These are phyloP conservation scores for Lactarius indigo DNA, from an alignment of 768 basidiomycete species.

Conservation along the genomic window DNA sequence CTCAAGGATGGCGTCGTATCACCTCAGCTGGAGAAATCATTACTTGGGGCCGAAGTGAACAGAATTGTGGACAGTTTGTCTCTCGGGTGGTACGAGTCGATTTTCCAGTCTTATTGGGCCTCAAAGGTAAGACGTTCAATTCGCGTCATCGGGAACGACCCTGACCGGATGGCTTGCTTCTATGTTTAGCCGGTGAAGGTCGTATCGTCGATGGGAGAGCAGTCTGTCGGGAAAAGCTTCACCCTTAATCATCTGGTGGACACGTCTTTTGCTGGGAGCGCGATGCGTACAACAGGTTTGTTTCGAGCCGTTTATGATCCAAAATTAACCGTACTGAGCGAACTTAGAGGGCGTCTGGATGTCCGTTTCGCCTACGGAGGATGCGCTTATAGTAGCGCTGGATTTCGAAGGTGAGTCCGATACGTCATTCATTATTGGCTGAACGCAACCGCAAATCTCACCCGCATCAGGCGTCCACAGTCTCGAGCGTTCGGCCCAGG, in stretches of 20 bases:
- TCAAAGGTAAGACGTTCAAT: slow-evolving; percentile 39
- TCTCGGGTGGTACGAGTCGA: slow-evolving; percentile 63
- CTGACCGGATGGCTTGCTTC: not conserved
- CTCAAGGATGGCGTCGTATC: slow-evolving; percentile 57
- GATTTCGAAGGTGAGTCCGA: slow-evolving; percentile 54
- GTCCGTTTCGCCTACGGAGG: slow-evolving; percentile 60
- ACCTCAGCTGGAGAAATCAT: slow-evolving; percentile 45
- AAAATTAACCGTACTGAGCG: not conserved
- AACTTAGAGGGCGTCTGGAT: slow-evolving; percentile 58
- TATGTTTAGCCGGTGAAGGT: slow-evolving; percentile 53
- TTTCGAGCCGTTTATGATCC: not conserved
- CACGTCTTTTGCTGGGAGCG: slow-evolving; percentile 63
- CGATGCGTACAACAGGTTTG: slow-evolving; percentile 55
- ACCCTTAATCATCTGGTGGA: slow-evolving; percentile 58
- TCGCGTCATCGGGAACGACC: not conserved
- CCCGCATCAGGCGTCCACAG: slow-evolving; percentile 50
- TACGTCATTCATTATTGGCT: not conserved
- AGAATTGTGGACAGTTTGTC: slow-evolving; percentile 54
- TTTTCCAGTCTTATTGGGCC: slow-evolving; percentile 62
- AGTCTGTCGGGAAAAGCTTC: slow-evolving; percentile 62
- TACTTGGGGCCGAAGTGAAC: slow-evolving; percentile 58
- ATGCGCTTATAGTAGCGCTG: slow-evolving; percentile 52
- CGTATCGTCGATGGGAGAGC: slow-evolving; percentile 67
- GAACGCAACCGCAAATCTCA: not conserved
- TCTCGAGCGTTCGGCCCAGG: slow-evolving; percentile 61